Percentiles rank a stretch among this genome's conserved stretches.
These are phyloP conservation scores for Cytospora piceicola DNA, from an alignment of 2,329 filamentous ascomycete species.

Conservation along the genomic window DNA sequence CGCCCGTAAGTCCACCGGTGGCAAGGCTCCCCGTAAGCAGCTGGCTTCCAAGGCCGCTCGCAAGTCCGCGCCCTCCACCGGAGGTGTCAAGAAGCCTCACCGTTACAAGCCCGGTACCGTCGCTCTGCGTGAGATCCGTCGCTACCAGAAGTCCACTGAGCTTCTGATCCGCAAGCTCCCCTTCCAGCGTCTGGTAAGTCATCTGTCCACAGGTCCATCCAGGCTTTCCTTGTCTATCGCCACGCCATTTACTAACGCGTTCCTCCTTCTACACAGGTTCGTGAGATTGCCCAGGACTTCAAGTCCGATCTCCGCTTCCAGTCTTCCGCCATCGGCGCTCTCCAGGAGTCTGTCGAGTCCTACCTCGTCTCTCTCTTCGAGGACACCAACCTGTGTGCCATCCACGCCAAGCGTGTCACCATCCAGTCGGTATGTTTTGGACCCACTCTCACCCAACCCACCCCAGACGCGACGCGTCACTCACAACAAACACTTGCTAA, in stretches of 20 bases:
- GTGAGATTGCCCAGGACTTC: conserved; percentile 96
- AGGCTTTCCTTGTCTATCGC: neutral
- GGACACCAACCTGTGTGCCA: conserved; percentile 97
- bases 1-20: conserved; percentile 77
- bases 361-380: conserved; percentile 98
- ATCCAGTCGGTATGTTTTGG: conserved; percentile 70
- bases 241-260: conserved; percentile 33
- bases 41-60: conserved; percentile 98
- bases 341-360: conserved; percentile 98
- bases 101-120: conserved; percentile 90
- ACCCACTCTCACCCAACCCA: neutral
- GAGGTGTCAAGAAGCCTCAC: conserved; percentile 96
- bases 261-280: conserved; percentile 55
- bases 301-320: conserved; percentile 97
- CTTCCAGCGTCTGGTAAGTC: conserved; percentile 85
- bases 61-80: conserved; percentile 96
- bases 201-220: neutral
- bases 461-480: neutral
- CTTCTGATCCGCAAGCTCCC: conserved; percentile 96
- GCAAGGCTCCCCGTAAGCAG: conserved; percentile 88
- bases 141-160: conserved; percentile 97
- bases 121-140: conserved; percentile 97
- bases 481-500: conserved; percentile 38
- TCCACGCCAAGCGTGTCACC: conserved; percentile 99
- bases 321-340: conserved; percentile 93